Evolutionary conservation across 108 stramenopile species (phyloP).

Genomic region (Skeletonema costatum): DNA sequence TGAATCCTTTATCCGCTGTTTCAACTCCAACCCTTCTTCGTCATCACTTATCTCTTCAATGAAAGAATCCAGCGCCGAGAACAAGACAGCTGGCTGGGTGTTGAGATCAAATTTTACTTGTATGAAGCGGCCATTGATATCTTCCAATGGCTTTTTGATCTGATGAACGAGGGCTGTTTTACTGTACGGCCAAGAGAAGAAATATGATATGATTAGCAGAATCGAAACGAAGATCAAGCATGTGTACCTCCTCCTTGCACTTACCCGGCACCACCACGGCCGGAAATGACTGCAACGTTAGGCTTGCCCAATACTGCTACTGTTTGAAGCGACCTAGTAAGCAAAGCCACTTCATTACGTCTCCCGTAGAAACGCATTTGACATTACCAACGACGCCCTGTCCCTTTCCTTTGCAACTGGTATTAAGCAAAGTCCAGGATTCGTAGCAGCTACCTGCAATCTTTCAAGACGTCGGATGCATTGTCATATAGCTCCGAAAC

Average conservation of each 20-base stretch:
- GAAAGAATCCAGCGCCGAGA: conserved; percentile 16
- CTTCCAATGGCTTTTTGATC: conserved; percentile 1
- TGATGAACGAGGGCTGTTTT: conserved; percentile 27
- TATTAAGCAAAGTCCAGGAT: not conserved
- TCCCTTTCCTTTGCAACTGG: not conserved
- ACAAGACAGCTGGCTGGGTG: conserved; percentile 1
- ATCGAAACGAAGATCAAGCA: not conserved
- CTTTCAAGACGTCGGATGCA: conserved; percentile 3
- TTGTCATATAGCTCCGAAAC: not conserved
- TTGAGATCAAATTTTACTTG: conserved; percentile 16
- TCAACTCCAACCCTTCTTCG: not conserved
- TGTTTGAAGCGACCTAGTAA: conserved; percentile 12
- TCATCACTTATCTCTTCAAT: not conserved
- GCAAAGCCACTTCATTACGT: conserved; percentile 9
- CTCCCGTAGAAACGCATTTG: conserved; percentile 22
- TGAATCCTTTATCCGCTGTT: conserved; percentile 1
- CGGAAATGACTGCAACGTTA: conserved; percentile 6
- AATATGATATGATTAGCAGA: not conserved
- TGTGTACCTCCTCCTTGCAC: not conserved
- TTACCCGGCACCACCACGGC: conserved; percentile 31
- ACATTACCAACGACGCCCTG: not conserved
- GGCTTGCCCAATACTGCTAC: conserved; percentile 5
- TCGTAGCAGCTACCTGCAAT: conserved; percentile 6
- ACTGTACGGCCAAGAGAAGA: not conserved
- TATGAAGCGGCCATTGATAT: conserved; percentile 22